A percentile compares a stretch with the other conserved stretches of the same genome.
Evolutionary conservation across 306 rosid genomes (phyloP).

Genomic region (Ormosia emarginata): DNA sequence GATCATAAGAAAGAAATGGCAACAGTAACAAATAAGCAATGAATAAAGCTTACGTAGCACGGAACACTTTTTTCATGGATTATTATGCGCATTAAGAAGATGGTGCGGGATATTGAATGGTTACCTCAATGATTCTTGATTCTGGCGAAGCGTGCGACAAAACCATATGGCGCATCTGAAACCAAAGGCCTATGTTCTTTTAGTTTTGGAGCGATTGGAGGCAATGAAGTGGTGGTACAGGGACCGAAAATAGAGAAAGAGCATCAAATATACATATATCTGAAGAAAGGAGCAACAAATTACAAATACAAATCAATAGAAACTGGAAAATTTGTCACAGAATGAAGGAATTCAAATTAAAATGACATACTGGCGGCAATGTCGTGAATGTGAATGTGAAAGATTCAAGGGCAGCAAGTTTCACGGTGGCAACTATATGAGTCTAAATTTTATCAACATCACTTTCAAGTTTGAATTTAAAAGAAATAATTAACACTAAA

Average conservation of each 20-base stretch:
- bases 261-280: not conserved
- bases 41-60: not conserved
- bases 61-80: not conserved
- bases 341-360: not conserved
- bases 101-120: not conserved
- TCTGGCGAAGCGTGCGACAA: slow-evolving; percentile 8
- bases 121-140: not conserved
- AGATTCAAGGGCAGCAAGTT: not conserved
- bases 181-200: not conserved
- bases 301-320: no score
- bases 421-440: not conserved
- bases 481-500: no score
- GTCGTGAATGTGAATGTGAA: no score
- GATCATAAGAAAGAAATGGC: not conserved
- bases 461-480: no score
- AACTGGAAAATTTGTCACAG: not conserved
- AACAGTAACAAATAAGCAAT: not conserved
- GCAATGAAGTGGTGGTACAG: not conserved
- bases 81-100: not conserved
- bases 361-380: no score
- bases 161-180: slow-evolving; percentile 18
- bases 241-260: not conserved
- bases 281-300: not conserved
- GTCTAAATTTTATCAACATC: no score
- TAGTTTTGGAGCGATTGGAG: not conserved